A percentile compares a stretch with the other conserved stretches of the same genome.
These are phyloP conservation scores for Coleophoma crateriformis DNA, from an alignment of 2,329 filamentous ascomycete species.

Conservation along the genomic window DNA sequence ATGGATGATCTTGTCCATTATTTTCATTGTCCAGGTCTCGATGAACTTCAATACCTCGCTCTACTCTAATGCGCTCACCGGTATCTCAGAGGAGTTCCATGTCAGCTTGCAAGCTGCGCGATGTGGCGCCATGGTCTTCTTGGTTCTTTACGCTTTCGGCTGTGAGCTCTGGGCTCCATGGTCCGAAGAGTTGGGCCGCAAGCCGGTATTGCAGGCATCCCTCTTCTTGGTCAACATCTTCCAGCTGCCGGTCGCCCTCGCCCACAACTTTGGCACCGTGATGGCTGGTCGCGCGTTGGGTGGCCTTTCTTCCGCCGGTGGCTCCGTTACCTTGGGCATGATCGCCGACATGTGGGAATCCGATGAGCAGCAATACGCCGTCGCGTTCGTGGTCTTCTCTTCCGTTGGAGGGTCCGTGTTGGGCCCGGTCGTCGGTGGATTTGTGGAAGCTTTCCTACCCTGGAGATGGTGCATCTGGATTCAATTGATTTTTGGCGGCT, in stretches of 20 bases:
- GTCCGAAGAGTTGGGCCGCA: constrained; percentile 77
- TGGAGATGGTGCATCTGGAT: constrained; percentile 85
- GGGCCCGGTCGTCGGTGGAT: constrained; percentile 73
- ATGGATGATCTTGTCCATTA: constrained; percentile 67
- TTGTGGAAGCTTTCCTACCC: constrained; percentile 58
- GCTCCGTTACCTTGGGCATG: constrained; percentile 70
- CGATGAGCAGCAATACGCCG: constrained; percentile 68
- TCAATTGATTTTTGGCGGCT: constrained; percentile 71
- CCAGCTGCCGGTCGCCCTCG: constrained; percentile 66
- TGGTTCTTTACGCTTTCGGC: constrained; percentile 77
- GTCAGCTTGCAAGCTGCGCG: constrained; percentile 66
- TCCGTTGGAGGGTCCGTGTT: constrained; percentile 74
- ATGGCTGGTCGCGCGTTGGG: constrained; percentile 67
- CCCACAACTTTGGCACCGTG: constrained; percentile 66
- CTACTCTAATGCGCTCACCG: constrained; percentile 63
- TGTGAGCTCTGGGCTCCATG: constrained; percentile 87
- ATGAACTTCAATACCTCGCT: constrained; percentile 78
- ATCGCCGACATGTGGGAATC: constrained; percentile 70
- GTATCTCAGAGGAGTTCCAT: constrained; percentile 61
- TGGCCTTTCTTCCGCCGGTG: constrained; percentile 65
- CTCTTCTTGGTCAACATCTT: constrained; percentile 74
- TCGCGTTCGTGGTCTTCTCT: constrained; percentile 72
- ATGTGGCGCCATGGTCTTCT: constrained; percentile 71
- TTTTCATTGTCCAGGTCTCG: constrained; percentile 68
- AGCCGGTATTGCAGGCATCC: constrained; percentile 67